These are phyloP conservation scores for Colletotrichum tofieldiae DNA, from an alignment of 2,329 filamentous ascomycete species.

Conservation along the genomic window DNA sequence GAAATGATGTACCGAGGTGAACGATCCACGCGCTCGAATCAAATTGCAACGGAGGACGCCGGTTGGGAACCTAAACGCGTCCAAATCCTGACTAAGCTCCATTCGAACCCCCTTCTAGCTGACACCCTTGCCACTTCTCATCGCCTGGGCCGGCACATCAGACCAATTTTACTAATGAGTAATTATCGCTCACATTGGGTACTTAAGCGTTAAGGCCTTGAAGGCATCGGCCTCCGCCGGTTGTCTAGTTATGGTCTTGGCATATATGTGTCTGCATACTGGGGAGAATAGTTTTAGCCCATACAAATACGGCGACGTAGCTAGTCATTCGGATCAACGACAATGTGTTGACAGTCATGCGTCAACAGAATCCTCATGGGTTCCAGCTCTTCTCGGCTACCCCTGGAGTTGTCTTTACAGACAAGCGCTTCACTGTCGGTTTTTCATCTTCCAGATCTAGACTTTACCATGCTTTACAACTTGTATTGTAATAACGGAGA, in stretches of 20 bases:
- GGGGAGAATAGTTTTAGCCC: background rate
- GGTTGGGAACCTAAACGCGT: background rate
- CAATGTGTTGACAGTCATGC: background rate
- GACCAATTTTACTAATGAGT: background rate
- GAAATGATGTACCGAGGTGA: slow-evolving; percentile 34
- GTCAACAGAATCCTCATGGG: background rate
- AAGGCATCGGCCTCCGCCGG: too few species aligned
- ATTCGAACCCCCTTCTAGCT: background rate
- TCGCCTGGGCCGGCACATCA: background rate
- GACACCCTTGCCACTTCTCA: background rate
- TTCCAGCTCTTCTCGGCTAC: background rate
- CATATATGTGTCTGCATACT: too few species aligned
- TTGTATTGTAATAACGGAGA: background rate
- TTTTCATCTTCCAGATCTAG: too few species aligned
- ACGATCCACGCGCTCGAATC: slow-evolving; percentile 31
- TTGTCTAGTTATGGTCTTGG: background rate
- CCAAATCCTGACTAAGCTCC: background rate
- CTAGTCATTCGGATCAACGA: background rate
- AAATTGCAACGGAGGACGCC: background rate
- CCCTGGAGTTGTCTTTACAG: background rate
- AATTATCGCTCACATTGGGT: background rate
- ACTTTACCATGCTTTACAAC: background rate
- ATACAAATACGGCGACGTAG: background rate
- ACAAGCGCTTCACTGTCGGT: background rate
- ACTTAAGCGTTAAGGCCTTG: too few species aligned